A percentile compares a stretch with the other conserved stretches of the same genome.
phyloP scores from a whole-genome alignment of 441 rosid species.

The Breynia disticha region DNA sequence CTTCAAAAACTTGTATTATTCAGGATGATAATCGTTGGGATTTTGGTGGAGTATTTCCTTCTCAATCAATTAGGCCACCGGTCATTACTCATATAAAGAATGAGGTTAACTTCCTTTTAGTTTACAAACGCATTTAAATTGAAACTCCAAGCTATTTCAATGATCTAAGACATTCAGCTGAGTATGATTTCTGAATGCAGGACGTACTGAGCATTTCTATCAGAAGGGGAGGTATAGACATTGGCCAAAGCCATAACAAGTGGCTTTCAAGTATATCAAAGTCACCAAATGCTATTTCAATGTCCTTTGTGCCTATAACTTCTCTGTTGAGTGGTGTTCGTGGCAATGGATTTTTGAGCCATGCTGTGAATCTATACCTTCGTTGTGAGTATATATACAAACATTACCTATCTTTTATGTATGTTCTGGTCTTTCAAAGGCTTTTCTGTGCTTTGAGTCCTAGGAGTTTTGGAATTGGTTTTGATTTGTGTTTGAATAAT shows the following conservation, averaged over 20 bases:
- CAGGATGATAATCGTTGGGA: slow-evolving; percentile 48
- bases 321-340: slow-evolving; percentile 66
- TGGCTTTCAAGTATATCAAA: slow-evolving; percentile 82
- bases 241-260: slow-evolving; percentile 58
- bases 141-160: not conserved
- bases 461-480: not conserved
- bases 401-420: not conserved
- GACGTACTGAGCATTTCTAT: slow-evolving; percentile 37
- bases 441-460: not conserved
- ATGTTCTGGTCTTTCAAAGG: slow-evolving; percentile 6
- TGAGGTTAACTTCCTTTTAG: slow-evolving; percentile 34
- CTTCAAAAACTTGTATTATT: slow-evolving; percentile 8
- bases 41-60: slow-evolving; percentile 27
- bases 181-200: slow-evolving; percentile 24
- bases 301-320: slow-evolving; percentile 90
- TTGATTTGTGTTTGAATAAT: slow-evolving; percentile 16
- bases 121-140: not conserved
- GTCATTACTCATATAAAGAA: slow-evolving; percentile 40
- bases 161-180: not conserved
- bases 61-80: slow-evolving; percentile 35
- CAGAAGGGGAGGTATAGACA: slow-evolving; percentile 71
- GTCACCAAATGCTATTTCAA: slow-evolving; percentile 81
- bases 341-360: slow-evolving; percentile 81
- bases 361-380: slow-evolving; percentile 88
- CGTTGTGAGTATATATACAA: slow-evolving; percentile 50